Percentiles rank a stretch among this genome's conserved stretches.
These are phyloP conservation scores for Saxophila tyrrhenica DNA, from an alignment of 495 filamentous ascomycete genomes.

Conservation along the genomic window DNA sequence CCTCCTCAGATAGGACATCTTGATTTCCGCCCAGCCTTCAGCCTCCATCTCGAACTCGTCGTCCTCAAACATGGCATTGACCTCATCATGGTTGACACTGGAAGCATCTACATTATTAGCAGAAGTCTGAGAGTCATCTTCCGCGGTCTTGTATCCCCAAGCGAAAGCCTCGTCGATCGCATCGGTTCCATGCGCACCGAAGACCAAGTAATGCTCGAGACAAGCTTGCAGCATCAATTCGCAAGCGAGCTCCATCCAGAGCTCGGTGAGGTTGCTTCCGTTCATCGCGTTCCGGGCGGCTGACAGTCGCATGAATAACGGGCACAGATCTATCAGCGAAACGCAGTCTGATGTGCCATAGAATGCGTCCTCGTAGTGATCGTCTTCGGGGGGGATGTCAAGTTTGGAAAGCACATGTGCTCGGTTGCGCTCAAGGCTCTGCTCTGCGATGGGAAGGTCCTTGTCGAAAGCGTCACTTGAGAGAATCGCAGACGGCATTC, in stretches of 20 bases:
- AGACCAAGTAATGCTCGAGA: slow-evolving; percentile 37
- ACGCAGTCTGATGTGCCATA: slow-evolving; percentile 21
- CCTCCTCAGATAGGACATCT: background rate
- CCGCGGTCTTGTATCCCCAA: slow-evolving; percentile 3
- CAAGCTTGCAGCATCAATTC: slow-evolving; percentile 42
- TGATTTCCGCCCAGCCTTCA: slow-evolving; percentile 21
- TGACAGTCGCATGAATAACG: slow-evolving; percentile 40
- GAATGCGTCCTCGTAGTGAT: slow-evolving; percentile 17
- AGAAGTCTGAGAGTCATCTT: background rate
- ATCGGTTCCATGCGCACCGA: slow-evolving; percentile 21
- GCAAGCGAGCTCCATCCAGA: slow-evolving; percentile 36
- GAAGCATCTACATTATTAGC: too few relatives aligned
- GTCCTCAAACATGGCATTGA: slow-evolving; percentile 24
- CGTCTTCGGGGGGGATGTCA: slow-evolving; percentile 11
- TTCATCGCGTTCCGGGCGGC: slow-evolving; percentile 17
- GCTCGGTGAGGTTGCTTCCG: slow-evolving; percentile 20
- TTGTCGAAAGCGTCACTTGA: background rate
- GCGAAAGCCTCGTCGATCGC: slow-evolving; percentile 12
- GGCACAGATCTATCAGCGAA: slow-evolving; percentile 34
- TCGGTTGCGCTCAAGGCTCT: slow-evolving; percentile 12
- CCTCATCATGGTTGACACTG: slow-evolving; percentile 5
- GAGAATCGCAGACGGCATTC: background rate
- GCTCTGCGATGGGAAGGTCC: background rate
- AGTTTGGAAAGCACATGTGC: slow-evolving; percentile 12
- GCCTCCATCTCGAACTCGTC: slow-evolving; percentile 18